Evolutionary conservation across 176 grass and related monocot species (phyloP), one percentile per base, ranked within the genome.

Genomic region (Eleusine coracana): DNA sequence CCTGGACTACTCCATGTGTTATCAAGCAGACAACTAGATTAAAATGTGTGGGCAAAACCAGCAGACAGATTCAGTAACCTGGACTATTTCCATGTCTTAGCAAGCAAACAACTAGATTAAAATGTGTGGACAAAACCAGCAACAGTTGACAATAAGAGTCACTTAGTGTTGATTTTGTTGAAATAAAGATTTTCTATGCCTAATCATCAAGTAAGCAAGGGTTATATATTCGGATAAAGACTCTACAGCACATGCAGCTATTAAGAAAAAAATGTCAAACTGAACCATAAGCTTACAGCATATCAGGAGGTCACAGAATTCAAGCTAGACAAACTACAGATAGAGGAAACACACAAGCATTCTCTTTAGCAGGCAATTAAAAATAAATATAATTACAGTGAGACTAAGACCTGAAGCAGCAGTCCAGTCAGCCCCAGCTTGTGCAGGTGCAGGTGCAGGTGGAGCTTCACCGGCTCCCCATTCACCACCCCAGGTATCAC

Each of bases 381-480:
- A 34, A 73, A 1, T 27, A 25, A 29, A 63, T 11, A 61, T 63
- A 14, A 16, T 27, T 58, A 76, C 7, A 2, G 23, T 12, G 6
- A 79, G 65, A 34, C 16, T 12, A 45, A 28, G 38, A 97, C 94
- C 94, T 86, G 87, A 49, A 82, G 81, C 71, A 77, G 91, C 62
- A 79, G 80, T 39, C 74, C 70, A 77, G 5, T 94, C 89, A 28
- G 89, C 65, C 14, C 59, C 88, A 82, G 87, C 7, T 38, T 74
- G 73, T 18, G 86, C 89, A 74, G 79, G 73, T 18, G 83, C 89
- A 73, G 74, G 67, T 54, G 68, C 82, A 50, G 90, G 89, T n/a
- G 83, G 61, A 29, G 72, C 77, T 52, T 86, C 91, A 73, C 74
- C 87, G 8, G 76, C 60, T 1, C 67, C 77, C 63, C 82, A 87